These are phyloP conservation scores for Melocanna baccifera DNA, from an alignment of 176 grass and related monocot species.

Conservation along the genomic window DNA sequence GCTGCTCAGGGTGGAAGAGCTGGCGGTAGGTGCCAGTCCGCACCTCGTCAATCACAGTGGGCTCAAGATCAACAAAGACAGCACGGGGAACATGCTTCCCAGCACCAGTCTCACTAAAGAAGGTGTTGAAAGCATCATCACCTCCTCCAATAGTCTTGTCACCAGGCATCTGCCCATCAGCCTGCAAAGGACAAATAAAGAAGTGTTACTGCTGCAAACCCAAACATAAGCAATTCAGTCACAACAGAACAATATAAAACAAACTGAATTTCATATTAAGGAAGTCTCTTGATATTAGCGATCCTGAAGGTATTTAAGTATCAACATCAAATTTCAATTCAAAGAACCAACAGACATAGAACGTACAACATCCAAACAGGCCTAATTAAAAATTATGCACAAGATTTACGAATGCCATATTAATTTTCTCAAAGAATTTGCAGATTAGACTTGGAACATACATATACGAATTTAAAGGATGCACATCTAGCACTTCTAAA, in stretches of 20 bases:
- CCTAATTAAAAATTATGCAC: not conserved
- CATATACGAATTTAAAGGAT: no score
- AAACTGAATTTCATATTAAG: not conserved
- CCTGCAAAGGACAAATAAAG: not conserved
- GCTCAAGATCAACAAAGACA: conserved; percentile 65
- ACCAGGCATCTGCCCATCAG: conserved; percentile 61
- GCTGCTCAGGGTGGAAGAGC: conserved; percentile 74
- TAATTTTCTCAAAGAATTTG: no score
- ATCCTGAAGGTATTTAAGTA: no score
- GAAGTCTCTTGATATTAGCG: no score
- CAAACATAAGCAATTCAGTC: not conserved
- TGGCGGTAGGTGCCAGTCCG: conserved; percentile 60
- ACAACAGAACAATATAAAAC: not conserved
- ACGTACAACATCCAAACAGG: not conserved
- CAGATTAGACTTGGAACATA: no score
- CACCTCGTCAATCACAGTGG: conserved; percentile 66
- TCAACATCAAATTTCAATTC: not conserved
- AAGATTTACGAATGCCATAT: not conserved
- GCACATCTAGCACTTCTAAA: not conserved
- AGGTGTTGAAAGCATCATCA: conserved; percentile 78
- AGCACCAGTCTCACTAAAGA: conserved; percentile 72
- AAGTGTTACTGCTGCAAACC: not conserved
- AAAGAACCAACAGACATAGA: not conserved
- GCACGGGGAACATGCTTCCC: conserved; percentile 69
- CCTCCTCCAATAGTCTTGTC: conserved; percentile 59